Conservation (phyloP, 2,329 filamentous ascomycete genomes). For the Dactylellina haptotyla region DNA sequence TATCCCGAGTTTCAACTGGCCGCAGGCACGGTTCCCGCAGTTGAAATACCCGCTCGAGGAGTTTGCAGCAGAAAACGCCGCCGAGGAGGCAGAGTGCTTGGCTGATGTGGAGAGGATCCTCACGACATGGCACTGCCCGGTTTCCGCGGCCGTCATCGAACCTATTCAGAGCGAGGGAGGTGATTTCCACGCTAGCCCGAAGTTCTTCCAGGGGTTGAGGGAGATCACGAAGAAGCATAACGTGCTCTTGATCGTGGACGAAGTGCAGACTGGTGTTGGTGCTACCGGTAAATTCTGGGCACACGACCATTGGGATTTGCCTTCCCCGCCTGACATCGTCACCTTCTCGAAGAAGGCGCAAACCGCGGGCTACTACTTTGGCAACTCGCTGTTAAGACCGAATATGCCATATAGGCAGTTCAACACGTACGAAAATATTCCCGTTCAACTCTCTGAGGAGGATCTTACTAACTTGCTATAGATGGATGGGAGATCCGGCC, state of each 20-base stretch:
- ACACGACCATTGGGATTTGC: constrained; percentile 90
- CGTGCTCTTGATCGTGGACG: constrained; percentile 88
- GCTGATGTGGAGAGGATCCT: constrained; percentile 85
- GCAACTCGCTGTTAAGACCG: constrained; percentile 79
- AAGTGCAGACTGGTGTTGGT: constrained; percentile 92
- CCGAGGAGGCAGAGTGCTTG: constrained; percentile 81
- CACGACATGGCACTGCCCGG: constrained; percentile 75
- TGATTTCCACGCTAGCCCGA: constrained; percentile 89
- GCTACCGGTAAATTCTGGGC: constrained; percentile 96
- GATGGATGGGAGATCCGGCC: constrained; percentile 91
- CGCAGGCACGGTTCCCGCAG: constrained; percentile 83
- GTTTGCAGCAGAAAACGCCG: constrained; percentile 81
- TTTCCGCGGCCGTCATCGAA: constrained; percentile 84
- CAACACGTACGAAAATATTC: constrained; percentile 71
- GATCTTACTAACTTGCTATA: constrained; percentile 7
- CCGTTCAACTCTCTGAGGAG: not conserved
- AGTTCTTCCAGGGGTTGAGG: constrained; percentile 86
- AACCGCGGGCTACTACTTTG: constrained; percentile 91
- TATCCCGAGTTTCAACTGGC: constrained; percentile 95
- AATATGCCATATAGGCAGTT: constrained; percentile 97
- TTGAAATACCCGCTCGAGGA: constrained; percentile 88
- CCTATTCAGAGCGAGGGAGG: constrained; percentile 93
- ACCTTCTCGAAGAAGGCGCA: constrained; percentile 97
- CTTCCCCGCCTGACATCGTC: constrained; percentile 85
- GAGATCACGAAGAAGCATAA: constrained; percentile 79